A percentile compares a stretch with the other conserved stretches of the same genome.
phyloP scores from a whole-genome alignment of 2,329 filamentous ascomycete species.

The Cercospora canescens region DNA sequence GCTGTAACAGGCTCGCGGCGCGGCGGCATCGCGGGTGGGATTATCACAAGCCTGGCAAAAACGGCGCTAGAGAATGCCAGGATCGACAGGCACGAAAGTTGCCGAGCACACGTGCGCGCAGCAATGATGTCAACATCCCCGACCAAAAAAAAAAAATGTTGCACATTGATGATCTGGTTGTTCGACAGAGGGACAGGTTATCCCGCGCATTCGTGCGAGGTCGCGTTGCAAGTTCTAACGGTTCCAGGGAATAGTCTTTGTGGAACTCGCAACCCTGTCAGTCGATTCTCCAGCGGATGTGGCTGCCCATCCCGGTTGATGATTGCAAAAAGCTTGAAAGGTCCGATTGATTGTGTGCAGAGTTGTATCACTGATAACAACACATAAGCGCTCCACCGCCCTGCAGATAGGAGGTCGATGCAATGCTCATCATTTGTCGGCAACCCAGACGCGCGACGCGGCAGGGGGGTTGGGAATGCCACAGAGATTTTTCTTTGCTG shows the following conservation, averaged over 20 bases:
- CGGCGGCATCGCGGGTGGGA: background rate
- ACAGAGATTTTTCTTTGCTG: background rate
- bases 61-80: background rate
- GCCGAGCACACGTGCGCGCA: background rate
- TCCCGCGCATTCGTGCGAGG: background rate
- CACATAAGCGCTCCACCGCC: background rate
- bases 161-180: background rate
- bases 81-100: background rate
- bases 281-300: background rate
- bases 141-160: background rate
- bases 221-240: background rate
- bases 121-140: background rate
- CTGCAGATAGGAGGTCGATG: slow-evolving; percentile 1
- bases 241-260: no score
- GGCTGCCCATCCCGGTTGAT: background rate
- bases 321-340: background rate
- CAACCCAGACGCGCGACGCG: background rate
- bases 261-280: background rate
- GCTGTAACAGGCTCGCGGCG: background rate
- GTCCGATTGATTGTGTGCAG: background rate
- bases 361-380: background rate
- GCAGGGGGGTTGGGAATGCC: background rate
- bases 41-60: background rate
- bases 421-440: background rate
- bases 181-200: background rate